A percentile compares a stretch with the other conserved stretches of the same genome.
These are phyloP conservation scores for Clonostachys rosea DNA, from an alignment of 2,329 filamentous ascomycete species.

Conservation along the genomic window DNA sequence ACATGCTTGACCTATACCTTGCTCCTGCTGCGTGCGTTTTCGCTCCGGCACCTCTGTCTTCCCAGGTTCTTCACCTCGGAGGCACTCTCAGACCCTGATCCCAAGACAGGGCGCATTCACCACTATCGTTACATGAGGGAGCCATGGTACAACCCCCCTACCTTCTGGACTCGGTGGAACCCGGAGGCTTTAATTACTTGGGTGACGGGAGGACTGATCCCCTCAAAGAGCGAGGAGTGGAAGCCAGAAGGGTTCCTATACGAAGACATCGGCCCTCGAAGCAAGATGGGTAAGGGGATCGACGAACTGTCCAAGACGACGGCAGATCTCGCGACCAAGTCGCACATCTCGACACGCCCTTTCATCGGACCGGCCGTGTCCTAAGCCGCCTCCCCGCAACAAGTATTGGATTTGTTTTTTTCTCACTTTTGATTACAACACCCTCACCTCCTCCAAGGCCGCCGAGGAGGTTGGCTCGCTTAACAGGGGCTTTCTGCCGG, in stretches of 20 bases:
- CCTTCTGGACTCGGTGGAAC: constrained; percentile 58
- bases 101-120: constrained; percentile 46
- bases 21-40: constrained; percentile 46
- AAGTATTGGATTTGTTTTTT: too few species aligned
- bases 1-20: constrained; percentile 35
- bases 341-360: too few species aligned
- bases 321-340: too few species aligned
- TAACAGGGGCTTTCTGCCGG: too few species aligned
- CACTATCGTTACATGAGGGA: constrained; percentile 49
- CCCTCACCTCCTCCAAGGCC: too few species aligned
- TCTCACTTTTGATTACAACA: too few species aligned
- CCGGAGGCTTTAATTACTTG: constrained; percentile 44
- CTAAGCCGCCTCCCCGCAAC: too few species aligned
- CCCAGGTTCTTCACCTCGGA: constrained; percentile 45
- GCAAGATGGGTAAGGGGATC: constrained; percentile 45
- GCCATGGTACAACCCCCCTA: constrained; percentile 61
- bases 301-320: constrained; percentile 33
- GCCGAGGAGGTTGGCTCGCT: too few species aligned
- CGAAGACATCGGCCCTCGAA: constrained; percentile 57
- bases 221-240: constrained; percentile 28
- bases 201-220: constrained; percentile 36
- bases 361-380: too few species aligned
- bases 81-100: constrained; percentile 41
- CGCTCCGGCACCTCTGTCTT: constrained; percentile 52
- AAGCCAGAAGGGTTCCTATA: constrained; percentile 47